These are phyloP conservation scores for Sphaceloma murrayae DNA, from an alignment of 2,329 filamentous ascomycete species.

Conservation along the genomic window DNA sequence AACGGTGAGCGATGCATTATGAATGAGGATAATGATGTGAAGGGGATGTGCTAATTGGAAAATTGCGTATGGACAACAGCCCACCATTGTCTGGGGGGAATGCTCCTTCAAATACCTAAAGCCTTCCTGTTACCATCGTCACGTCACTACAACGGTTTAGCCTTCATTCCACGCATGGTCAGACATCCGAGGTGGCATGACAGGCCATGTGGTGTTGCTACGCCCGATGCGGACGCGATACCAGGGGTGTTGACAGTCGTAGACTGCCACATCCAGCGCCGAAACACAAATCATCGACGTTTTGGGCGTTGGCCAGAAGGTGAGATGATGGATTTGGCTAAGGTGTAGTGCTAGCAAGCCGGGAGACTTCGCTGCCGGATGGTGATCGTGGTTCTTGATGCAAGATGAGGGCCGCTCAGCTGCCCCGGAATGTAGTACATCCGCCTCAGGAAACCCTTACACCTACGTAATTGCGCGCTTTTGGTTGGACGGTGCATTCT, in stretches of 20 bases:
- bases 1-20: constrained; percentile 8
- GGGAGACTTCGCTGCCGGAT: not conserved
- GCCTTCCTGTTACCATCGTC: too few species aligned
- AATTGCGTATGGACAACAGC: too few species aligned
- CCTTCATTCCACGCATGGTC: not conserved
- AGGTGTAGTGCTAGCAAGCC: not conserved
- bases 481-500: not conserved
- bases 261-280: not conserved
- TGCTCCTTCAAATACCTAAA: not conserved
- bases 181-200: not conserved
- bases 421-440: not conserved
- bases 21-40: not conserved
- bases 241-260: not conserved
- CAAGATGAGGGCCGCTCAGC: not conserved
- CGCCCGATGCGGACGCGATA: not conserved
- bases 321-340: not conserved
- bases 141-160: not conserved
- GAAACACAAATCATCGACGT: not conserved
- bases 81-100: too few species aligned
- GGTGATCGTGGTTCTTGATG: not conserved
- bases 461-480: not conserved
- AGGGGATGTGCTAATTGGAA: too few species aligned
- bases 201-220: not conserved
- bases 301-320: not conserved
- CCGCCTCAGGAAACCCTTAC: not conserved